A percentile compares a stretch with the other conserved stretches of the same genome.
phyloP scores from a whole-genome alignment of 2,329 filamentous ascomycete genomes.

The Aspergillus oerlinghausenensis region DNA sequence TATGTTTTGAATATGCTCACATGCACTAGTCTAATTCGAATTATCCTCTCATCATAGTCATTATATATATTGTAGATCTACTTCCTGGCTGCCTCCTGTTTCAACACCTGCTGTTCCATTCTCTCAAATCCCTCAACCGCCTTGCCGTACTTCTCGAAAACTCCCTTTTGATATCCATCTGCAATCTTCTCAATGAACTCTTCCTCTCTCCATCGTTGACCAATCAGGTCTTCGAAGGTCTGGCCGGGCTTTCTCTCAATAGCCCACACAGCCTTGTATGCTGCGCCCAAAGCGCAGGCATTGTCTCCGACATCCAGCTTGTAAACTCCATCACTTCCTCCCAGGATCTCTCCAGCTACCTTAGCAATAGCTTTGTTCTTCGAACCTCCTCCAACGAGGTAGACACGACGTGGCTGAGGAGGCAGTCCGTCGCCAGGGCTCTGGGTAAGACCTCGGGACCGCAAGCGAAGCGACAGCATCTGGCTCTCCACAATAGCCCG shows the following conservation, averaged over 20 bases:
- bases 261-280: constrained; percentile 95
- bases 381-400: constrained; percentile 89
- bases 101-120: constrained; percentile 66
- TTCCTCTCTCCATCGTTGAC: constrained; percentile 77
- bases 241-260: constrained; percentile 63
- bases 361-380: constrained; percentile 84
- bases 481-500: constrained; percentile 92
- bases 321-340: constrained; percentile 84
- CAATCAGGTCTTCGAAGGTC: constrained; percentile 85
- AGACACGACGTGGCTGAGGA: constrained; percentile 80
- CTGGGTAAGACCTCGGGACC: constrained; percentile 71
- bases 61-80: background rate
- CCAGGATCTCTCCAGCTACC: constrained; percentile 81
- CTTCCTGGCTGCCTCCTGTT: constrained; percentile 22
- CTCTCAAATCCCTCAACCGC: constrained; percentile 71
- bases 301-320: constrained; percentile 91
- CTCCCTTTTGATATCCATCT: constrained; percentile 68
- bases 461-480: constrained; percentile 81
- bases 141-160: constrained; percentile 73
- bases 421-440: constrained; percentile 56
- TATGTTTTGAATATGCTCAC: background rate
- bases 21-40: background rate
- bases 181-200: constrained; percentile 78
- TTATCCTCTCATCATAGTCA: background rate
- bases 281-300: constrained; percentile 87